These are phyloP conservation scores for Arthrobotrys musiformis DNA, from an alignment of 2,329 filamentous ascomycete species.

Conservation along the genomic window DNA sequence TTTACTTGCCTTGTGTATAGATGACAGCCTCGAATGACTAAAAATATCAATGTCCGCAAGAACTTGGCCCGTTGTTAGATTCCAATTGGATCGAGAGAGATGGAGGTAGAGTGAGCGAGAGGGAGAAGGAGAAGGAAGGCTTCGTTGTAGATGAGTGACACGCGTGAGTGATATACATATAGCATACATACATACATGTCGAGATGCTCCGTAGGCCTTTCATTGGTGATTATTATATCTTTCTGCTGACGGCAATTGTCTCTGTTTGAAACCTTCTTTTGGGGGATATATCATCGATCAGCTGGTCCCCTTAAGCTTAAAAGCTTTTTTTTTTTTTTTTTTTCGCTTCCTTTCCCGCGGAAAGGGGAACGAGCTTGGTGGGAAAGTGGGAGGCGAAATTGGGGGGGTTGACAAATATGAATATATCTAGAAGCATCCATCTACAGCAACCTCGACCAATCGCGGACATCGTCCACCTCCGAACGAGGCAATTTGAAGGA, in stretches of 20 bases:
- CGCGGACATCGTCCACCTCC: slow-evolving; percentile 2
- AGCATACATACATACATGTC: slow-evolving; percentile 12
- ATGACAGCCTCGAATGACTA: slow-evolving; percentile 53
- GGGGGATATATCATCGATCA: slow-evolving; percentile 19
- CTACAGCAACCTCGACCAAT: slow-evolving; percentile 27
- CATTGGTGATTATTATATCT: slow-evolving; percentile 10
- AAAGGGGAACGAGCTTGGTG: not conserved
- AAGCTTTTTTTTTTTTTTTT: too few species aligned
- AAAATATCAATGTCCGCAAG: slow-evolving; percentile 48
- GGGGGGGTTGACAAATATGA: slow-evolving; percentile 45
- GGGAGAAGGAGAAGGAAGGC: too few species aligned
- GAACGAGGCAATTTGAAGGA: slow-evolving; percentile 1
- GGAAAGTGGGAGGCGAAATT: not conserved
- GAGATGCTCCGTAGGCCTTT: slow-evolving; percentile 1
- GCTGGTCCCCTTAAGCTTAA: slow-evolving; percentile 15
- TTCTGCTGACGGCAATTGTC: not conserved
- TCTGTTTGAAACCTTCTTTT: slow-evolving; percentile 1
- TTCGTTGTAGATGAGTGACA: slow-evolving; percentile 19
- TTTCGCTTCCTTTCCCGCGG: slow-evolving; percentile 11
- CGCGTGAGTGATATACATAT: slow-evolving; percentile 27
- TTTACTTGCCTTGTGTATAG: slow-evolving; percentile 51
- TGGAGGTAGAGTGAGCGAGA: too few species aligned
- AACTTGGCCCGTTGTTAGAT: slow-evolving; percentile 28
- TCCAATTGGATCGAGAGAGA: slow-evolving; percentile 24
- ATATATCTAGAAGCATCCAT: slow-evolving; percentile 16